Conservation (phyloP, 495 filamentous ascomycete species). For the Penicillium coffeae region DNA sequence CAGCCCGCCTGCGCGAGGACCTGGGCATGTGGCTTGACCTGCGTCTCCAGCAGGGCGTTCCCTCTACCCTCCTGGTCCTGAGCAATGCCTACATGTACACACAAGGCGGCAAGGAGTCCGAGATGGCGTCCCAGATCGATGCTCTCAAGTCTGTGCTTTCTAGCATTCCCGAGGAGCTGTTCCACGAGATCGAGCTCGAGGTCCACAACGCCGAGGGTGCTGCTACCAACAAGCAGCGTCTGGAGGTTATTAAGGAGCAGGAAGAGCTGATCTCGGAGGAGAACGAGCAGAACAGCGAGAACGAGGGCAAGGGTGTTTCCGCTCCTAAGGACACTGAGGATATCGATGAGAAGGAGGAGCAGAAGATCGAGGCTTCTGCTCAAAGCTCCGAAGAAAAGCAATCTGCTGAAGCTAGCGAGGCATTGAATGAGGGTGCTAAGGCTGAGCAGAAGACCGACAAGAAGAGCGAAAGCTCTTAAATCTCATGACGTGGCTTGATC, state of each 20-base stretch:
- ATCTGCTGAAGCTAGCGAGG: constrained; percentile 40
- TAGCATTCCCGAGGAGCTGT: constrained; percentile 94
- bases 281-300: constrained; percentile 81
- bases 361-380: constrained; percentile 25
- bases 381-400: constrained; percentile 23
- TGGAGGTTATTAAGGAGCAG: constrained; percentile 99
- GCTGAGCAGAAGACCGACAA: constrained; percentile 28
- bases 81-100: constrained; percentile 97
- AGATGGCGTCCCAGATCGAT: constrained; percentile 88
- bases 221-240: constrained; percentile 96
- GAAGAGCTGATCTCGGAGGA: constrained; percentile 98
- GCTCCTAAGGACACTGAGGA: constrained; percentile 71
- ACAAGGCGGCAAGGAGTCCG: constrained; percentile 75
- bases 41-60: constrained; percentile 85
- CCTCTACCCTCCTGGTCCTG: constrained; percentile 89
- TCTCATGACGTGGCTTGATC: constrained; percentile 13
- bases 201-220: constrained; percentile 96
- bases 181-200: constrained; percentile 99
- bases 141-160: constrained; percentile 87
- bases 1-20: constrained; percentile 82
- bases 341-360: constrained; percentile 72
- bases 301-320: constrained; percentile 50
- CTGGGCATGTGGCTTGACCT: constrained; percentile 94
- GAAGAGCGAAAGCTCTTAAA: constrained; percentile 23
- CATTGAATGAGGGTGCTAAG: constrained; percentile 37